phyloP scores from a whole-genome alignment of 768 basidiomycete genomes.

The Rickenella mellea region DNA sequence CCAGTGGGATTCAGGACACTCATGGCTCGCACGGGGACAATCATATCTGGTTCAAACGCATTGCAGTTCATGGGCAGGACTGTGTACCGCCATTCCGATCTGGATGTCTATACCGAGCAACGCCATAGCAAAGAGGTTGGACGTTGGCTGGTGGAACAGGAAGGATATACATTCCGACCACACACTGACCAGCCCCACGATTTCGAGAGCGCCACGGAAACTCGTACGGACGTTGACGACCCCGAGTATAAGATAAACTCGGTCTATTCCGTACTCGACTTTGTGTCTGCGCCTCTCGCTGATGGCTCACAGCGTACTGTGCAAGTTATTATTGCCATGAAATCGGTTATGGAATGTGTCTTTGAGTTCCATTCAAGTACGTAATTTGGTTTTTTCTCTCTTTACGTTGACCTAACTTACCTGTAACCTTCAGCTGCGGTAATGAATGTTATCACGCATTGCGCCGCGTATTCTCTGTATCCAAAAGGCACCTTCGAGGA shows the following conservation, averaged over 20 bases:
- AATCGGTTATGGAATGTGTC: constrained; percentile 27
- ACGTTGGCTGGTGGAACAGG: constrained; percentile 27
- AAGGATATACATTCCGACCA: constrained; percentile 18
- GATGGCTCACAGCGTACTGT: too few species aligned
- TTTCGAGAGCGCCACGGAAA: too few species aligned
- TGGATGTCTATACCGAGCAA: constrained; percentile 45
- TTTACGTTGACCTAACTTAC: too few species aligned
- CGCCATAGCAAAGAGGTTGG: constrained; percentile 18
- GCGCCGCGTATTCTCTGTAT: neutral
- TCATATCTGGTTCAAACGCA: constrained; percentile 48
- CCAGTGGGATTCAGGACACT: constrained; percentile 30
- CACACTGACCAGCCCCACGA: too few species aligned
- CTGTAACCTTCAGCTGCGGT: neutral
- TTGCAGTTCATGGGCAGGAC: constrained; percentile 42
- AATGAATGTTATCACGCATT: neutral
- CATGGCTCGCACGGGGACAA: constrained; percentile 30
- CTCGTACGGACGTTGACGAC: too few species aligned
- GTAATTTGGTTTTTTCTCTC: constrained; percentile 8
- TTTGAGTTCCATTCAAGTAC: constrained; percentile 39
- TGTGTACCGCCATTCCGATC: constrained; percentile 30
- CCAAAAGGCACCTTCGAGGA: neutral
- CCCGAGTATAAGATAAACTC: too few species aligned
- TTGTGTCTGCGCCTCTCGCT: too few species aligned
- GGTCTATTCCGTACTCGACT: too few species aligned
- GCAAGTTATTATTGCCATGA: constrained; percentile 29